Percentiles rank a stretch among this genome's conserved stretches.
These are phyloP conservation scores for Plasmodium gallinaceum DNA, from an alignment of 169 alveolate genomes.

Conservation along the genomic window DNA sequence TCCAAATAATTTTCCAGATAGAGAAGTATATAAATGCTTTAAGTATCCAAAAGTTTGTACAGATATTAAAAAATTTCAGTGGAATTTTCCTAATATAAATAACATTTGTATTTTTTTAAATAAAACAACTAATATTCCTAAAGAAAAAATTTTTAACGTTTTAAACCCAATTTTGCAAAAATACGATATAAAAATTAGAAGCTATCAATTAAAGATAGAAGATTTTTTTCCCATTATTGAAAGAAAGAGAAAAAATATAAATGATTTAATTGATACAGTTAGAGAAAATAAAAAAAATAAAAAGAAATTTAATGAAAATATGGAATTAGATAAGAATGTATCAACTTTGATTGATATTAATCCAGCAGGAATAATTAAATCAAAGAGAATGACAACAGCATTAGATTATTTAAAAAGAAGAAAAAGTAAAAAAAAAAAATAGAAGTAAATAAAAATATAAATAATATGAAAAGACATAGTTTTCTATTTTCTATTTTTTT, in stretches of 20 bases:
- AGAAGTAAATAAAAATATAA: background rate
- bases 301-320: background rate
- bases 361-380: slow-evolving; percentile 56
- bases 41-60: slow-evolving; percentile 79
- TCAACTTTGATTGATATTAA: slow-evolving; percentile 46
- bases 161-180: slow-evolving; percentile 49
- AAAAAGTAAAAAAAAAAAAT: slow-evolving; percentile 11
- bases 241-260: slow-evolving; percentile 43
- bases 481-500: too few species aligned
- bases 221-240: slow-evolving; percentile 69
- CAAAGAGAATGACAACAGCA: slow-evolving; percentile 58
- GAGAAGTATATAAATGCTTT: slow-evolving; percentile 85
- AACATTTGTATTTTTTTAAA: slow-evolving; percentile 25
- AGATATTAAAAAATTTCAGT: slow-evolving; percentile 53
- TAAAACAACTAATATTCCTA: slow-evolving; percentile 42
- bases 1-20: slow-evolving; percentile 83
- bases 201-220: slow-evolving; percentile 45
- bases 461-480: background rate
- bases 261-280: slow-evolving; percentile 41
- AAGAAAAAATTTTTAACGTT: slow-evolving; percentile 58
- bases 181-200: slow-evolving; percentile 45
- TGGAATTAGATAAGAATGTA: background rate
- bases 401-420: slow-evolving; percentile 45
- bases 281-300: slow-evolving; percentile 27
- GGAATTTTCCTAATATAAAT: slow-evolving; percentile 47